A percentile compares a stretch with the other conserved stretches of the same genome.
phyloP scores from a whole-genome alignment of 352 stramenopile species.

The Globisporangium cylindrosporum region DNA sequence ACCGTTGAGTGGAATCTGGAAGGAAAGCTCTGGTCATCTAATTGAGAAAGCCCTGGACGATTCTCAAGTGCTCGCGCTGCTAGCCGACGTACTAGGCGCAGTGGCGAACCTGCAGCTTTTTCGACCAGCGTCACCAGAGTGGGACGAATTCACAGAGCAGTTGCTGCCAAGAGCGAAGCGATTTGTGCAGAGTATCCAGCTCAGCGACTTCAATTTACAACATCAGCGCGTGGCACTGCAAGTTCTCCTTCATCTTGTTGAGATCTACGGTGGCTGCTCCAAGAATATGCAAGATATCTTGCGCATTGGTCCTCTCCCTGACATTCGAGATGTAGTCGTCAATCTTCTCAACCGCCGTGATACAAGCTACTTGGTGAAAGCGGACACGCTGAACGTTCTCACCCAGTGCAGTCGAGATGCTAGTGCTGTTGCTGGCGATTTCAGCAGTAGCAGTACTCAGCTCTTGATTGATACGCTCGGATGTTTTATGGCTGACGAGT shows the following conservation, averaged over 20 bases:
- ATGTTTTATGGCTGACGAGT: constrained; percentile 65
- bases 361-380: constrained; percentile 59
- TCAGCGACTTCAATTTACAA: constrained; percentile 26
- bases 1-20: constrained; percentile 39
- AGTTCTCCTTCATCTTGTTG: constrained; percentile 38
- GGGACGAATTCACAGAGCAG: constrained; percentile 46
- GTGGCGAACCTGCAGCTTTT: constrained; percentile 39
- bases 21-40: constrained; percentile 23
- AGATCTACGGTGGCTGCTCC: constrained; percentile 40
- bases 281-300: constrained; percentile 25
- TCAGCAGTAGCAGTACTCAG: constrained; percentile 13
- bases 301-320: constrained; percentile 31
- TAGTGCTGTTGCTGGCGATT: constrained; percentile 1
- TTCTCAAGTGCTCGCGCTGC: constrained; percentile 27
- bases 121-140: constrained; percentile 28
- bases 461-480: constrained; percentile 33
- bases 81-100: constrained; percentile 36
- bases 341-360: constrained; percentile 33
- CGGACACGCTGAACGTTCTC: constrained; percentile 47
- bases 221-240: constrained; percentile 40
- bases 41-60: constrained; percentile 33
- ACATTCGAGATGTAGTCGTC: constrained; percentile 36
- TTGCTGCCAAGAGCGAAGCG: constrained; percentile 40
- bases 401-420: constrained; percentile 26
- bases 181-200: constrained; percentile 33